Percentiles rank a stretch among this genome's conserved stretches.
Evolutionary conservation across 805 yeast species (phyloP).

Genomic region (Jamesozyma gamospora): DNA sequence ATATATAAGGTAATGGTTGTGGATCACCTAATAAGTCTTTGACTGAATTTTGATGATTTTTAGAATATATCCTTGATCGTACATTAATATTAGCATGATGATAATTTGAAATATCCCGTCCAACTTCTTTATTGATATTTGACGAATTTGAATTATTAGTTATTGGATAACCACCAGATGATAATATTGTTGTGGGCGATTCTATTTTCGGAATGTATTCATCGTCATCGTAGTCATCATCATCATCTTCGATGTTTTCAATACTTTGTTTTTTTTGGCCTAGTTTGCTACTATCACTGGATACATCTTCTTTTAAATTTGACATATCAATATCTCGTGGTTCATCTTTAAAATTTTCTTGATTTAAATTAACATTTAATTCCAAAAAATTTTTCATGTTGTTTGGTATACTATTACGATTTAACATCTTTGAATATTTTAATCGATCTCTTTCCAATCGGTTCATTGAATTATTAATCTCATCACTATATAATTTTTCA

Average conservation of each 20-base stretch:
- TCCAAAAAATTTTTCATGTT: too few species aligned
- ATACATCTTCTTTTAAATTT: too few species aligned
- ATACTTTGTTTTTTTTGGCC: not conserved
- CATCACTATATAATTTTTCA: not conserved
- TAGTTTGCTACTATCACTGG: too few species aligned
- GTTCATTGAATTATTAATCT: too few species aligned
- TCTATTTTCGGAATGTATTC: not conserved
- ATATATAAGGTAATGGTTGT: constrained; percentile 31
- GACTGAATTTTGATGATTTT: constrained; percentile 1
- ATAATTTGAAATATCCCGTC: not conserved
- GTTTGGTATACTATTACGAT: too few species aligned
- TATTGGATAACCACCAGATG: not conserved
- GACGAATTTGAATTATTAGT: not conserved
- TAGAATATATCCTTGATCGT: not conserved
- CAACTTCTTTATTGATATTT: not conserved
- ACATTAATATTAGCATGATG: not conserved
- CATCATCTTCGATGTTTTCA: not conserved
- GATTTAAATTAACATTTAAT: too few species aligned
- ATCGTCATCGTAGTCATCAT: not conserved
- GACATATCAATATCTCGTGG: too few species aligned
- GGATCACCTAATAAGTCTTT: constrained; percentile 30
- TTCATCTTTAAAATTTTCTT: too few species aligned
- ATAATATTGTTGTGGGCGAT: not conserved
- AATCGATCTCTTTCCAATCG: too few species aligned
- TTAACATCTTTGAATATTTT: too few species aligned